A percentile compares a stretch with the other conserved stretches of the same genome.
Conservation (phyloP, 129 eudicot species). For the Centrapalus pauciflorus region DNA sequence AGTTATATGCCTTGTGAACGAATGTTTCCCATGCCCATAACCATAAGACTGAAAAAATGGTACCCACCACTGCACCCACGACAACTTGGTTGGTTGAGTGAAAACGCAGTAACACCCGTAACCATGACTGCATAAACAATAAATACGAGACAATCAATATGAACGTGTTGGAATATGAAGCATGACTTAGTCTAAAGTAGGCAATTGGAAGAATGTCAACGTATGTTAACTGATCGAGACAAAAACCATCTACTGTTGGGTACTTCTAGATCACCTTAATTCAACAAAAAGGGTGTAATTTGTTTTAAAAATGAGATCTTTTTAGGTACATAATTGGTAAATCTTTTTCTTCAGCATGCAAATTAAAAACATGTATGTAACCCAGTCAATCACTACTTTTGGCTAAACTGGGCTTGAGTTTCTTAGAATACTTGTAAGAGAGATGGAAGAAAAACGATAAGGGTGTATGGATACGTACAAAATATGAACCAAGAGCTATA, state of each 20-base stretch:
- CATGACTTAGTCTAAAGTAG: background rate
- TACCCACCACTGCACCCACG: slow-evolving; percentile 64
- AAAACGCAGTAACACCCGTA: slow-evolving; percentile 56
- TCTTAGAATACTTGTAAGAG: too few species aligned
- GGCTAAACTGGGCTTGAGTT: too few species aligned
- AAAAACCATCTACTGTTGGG: too few species aligned
- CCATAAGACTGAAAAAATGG: slow-evolving; percentile 52
- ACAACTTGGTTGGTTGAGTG: slow-evolving; percentile 67
- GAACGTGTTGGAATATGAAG: background rate
- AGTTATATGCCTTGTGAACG: slow-evolving; percentile 38
- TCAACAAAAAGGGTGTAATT: too few species aligned
- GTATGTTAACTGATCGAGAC: background rate
- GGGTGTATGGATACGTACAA: slow-evolving; percentile 44
- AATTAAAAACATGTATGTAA: too few species aligned
- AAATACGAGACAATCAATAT: background rate
- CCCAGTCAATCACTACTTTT: too few species aligned
- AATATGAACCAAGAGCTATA: slow-evolving; percentile 42
- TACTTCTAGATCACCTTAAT: too few species aligned
- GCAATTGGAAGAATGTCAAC: background rate
- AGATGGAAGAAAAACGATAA: background rate
- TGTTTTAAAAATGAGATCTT: too few species aligned
- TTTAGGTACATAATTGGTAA: too few species aligned
- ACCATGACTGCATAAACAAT: slow-evolving; percentile 66
- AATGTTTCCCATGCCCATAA: slow-evolving; percentile 65
- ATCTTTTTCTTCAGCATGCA: too few species aligned